These are phyloP conservation scores for Penicillium mononematosum DNA, from an alignment of 495 filamentous ascomycete species.

Conservation along the genomic window DNA sequence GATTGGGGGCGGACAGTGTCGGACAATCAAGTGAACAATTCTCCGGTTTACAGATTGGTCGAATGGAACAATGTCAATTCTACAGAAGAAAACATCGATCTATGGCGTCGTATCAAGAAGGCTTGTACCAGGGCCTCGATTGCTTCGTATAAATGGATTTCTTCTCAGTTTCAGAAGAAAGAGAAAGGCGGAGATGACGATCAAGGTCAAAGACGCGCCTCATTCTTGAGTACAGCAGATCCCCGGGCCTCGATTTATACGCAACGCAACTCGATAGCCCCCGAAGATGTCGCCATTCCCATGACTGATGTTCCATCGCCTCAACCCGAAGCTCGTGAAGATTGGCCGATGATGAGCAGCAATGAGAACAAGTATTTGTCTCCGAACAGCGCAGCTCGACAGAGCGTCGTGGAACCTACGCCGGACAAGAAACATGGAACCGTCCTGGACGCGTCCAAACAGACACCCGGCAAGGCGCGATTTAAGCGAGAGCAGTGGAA, in stretches of 20 bases:
- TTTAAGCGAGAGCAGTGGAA: slow-evolving; percentile 97
- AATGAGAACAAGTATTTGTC: slow-evolving; percentile 32
- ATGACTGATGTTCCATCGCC: slow-evolving; percentile 96
- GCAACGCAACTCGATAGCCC: slow-evolving; percentile 54
- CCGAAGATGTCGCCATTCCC: slow-evolving; percentile 64
- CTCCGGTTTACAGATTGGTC: slow-evolving; percentile 83
- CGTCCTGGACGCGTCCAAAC: slow-evolving; percentile 60
- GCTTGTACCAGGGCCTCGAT: slow-evolving; percentile 67
- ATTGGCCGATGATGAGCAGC: slow-evolving; percentile 33
- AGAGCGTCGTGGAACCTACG: slow-evolving; percentile 30
- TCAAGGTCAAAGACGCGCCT: slow-evolving; percentile 55
- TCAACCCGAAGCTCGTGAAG: slow-evolving; percentile 51
- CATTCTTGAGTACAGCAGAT: slow-evolving; percentile 60
- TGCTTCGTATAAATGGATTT: slow-evolving; percentile 56
- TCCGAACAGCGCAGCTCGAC: slow-evolving; percentile 35
- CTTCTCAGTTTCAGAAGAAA: slow-evolving; percentile 36
- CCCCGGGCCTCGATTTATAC: slow-evolving; percentile 61
- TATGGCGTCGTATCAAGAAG: slow-evolving; percentile 93
- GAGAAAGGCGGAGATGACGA: slow-evolving; percentile 34
- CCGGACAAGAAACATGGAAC: slow-evolving; percentile 57
- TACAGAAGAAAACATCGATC: slow-evolving; percentile 75
- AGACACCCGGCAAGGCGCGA: slow-evolving; percentile 60
- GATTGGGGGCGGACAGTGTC: slow-evolving; percentile 91
- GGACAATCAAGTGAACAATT: slow-evolving; percentile 95
- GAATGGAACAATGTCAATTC: slow-evolving; percentile 95